These are phyloP conservation scores for Entelexis paramagnoliae DNA, from an alignment of 1,139 yeast species.

Conservation along the genomic window DNA sequence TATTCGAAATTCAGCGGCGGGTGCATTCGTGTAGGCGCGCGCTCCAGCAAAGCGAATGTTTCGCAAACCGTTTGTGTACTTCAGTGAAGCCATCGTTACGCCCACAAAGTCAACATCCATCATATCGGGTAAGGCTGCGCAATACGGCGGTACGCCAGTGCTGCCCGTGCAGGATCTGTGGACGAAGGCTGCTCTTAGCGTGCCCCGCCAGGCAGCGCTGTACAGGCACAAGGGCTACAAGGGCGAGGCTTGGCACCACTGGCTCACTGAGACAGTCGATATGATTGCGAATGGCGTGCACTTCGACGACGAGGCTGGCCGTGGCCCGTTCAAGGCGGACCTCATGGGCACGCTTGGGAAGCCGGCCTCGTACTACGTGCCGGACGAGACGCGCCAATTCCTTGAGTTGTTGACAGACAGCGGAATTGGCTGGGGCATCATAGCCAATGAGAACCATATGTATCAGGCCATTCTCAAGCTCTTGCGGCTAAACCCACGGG, in stretches of 20 bases:
- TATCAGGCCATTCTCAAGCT: slow-evolving; percentile 19
- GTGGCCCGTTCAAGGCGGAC: slow-evolving; percentile 2
- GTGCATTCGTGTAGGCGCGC: no score
- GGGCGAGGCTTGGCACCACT: slow-evolving; percentile 18
- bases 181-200: slow-evolving; percentile 19
- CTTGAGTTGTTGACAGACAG: slow-evolving; percentile 19
- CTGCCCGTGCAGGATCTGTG: slow-evolving; percentile 11
- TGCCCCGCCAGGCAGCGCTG: slow-evolving; percentile 19
- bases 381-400: slow-evolving; percentile 19
- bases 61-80: slow-evolving; percentile 25
- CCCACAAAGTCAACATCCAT: slow-evolving; percentile 15
- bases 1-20: no score
- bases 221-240: slow-evolving; percentile 11
- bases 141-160: slow-evolving; percentile 7
- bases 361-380: slow-evolving; percentile 22
- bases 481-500: slow-evolving; percentile 16
- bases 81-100: slow-evolving; percentile 26
- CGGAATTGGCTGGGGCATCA: slow-evolving; percentile 27
- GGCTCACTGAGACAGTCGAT: slow-evolving; percentile 19
- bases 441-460: slow-evolving; percentile 27
- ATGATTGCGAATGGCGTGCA: slow-evolving; percentile 6
- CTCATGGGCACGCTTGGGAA: slow-evolving; percentile 15
- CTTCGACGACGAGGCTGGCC: background rate
- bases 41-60: background rate
- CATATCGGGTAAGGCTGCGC: slow-evolving; percentile 7